Evolutionary conservation across 2,329 filamentous ascomycete genomes (phyloP).

Genomic region (Aurifilum marmelostoma): DNA sequence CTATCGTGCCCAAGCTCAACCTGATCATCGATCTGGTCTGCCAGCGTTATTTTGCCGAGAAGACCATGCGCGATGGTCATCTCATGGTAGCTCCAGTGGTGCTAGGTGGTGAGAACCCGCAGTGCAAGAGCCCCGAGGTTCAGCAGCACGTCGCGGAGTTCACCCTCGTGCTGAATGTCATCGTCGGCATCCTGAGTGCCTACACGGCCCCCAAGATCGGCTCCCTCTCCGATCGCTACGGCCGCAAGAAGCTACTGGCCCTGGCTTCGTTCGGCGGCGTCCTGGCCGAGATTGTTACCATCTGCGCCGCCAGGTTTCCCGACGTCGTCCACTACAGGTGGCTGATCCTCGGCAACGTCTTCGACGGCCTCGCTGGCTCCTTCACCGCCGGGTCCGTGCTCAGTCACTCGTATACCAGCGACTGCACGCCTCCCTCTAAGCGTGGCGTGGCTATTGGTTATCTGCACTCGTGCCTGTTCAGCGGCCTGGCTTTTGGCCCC

Average conservation of each 20-base stretch:
- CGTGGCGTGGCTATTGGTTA: constrained; percentile 86
- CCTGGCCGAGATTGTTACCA: constrained; percentile 73
- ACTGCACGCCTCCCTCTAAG: constrained; percentile 80
- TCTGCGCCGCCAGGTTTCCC: constrained; percentile 76
- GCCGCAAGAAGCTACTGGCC: constrained; percentile 74
- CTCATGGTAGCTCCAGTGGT: constrained; percentile 66
- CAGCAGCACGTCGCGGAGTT: constrained; percentile 79
- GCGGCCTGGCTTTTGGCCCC: constrained; percentile 86
- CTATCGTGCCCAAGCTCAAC: constrained; percentile 85
- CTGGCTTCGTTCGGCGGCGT: constrained; percentile 76
- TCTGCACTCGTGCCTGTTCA: constrained; percentile 86
- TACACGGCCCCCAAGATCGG: constrained; percentile 83
- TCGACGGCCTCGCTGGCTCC: constrained; percentile 86
- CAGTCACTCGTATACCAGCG: constrained; percentile 83
- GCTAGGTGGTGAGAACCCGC: constrained; percentile 70
- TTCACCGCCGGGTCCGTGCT: constrained; percentile 81
- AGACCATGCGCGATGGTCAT: constrained; percentile 59
- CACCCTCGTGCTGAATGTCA: constrained; percentile 73
- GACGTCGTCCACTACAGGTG: constrained; percentile 75
- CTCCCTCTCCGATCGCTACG: constrained; percentile 83
- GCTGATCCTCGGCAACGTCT: constrained; percentile 73
- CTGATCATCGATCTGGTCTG: constrained; percentile 85
- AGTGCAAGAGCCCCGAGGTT: constrained; percentile 80
- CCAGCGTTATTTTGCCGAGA: constrained; percentile 76
- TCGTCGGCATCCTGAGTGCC: constrained; percentile 77